Evolutionary conservation across 2,329 filamentous ascomycete genomes (phyloP), one percentile per base, ranked within the genome.

Genomic region (Fusarium circinatum): DNA sequence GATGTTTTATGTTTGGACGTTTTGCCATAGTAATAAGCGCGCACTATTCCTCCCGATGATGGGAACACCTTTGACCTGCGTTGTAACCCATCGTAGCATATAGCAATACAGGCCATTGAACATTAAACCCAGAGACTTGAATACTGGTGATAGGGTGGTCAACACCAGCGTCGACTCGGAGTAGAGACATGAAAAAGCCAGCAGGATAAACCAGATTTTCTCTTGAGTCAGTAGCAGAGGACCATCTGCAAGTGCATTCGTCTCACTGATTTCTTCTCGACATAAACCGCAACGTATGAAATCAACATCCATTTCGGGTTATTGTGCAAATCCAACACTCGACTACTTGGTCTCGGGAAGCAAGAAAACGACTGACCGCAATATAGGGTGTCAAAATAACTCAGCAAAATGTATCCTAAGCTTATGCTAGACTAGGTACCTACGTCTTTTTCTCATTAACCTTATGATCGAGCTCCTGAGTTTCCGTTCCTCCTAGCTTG

Each of bases 1-100:
- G 64, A 51, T 75, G 49, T 70, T 78, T 56, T 73, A 51, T 42
- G 49, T 71, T 42, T 54, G 59, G 58, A 59, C 48, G n/a, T 61
- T 70, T 41, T 62, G 32, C 49, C 34, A 42, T 52, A 74, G 64
- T 60, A 62, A 69, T 65, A 56, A 71, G 60, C 71, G 45, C 61
- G n/a, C 30, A 56, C 57, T 55, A 41, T 57, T 57, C 32, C 47
- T 55, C 30, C 48, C 18, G 15, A 42, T 32, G 28, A 48, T 60
- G 42, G 39, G 39, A 13, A 26, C 22, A 32, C n/a, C 24, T 34
- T 34, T 32, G 13, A 44, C 18, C 24, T 49, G 52, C n/a, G 20
- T 30, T 28, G 26, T 38, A 26, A n/a, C 22, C 18, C 34, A 12
- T 13, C n/a, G 10, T 17, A 32, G 49, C 45, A 41, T 28, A 38